A percentile compares a stretch with the other conserved stretches of the same genome.
These are phyloP conservation scores for Ulmus americana DNA, from an alignment of 331 rosid genomes.

Conservation along the genomic window DNA sequence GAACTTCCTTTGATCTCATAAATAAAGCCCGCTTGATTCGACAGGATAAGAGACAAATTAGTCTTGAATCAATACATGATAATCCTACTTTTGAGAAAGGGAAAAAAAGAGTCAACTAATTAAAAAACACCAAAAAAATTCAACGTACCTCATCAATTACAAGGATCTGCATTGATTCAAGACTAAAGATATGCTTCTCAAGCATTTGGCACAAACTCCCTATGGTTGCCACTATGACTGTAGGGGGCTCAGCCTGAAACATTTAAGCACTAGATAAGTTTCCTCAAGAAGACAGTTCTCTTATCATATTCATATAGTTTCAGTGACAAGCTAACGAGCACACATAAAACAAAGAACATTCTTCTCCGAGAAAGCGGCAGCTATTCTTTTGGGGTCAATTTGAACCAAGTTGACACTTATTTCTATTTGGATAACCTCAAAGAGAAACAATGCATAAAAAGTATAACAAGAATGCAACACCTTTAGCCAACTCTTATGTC, in stretches of 20 bases:
- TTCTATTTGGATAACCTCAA: background rate
- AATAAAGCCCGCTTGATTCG: background rate
- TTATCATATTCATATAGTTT: background rate
- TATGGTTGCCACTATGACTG: conserved; percentile 74
- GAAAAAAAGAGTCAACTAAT: background rate
- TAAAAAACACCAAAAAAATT: background rate
- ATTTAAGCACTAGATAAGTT: background rate
- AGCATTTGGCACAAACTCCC: conserved; percentile 82
- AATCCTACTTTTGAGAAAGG: background rate
- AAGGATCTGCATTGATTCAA: conserved; percentile 58
- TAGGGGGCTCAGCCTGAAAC: conserved; percentile 88
- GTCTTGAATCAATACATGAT: background rate
- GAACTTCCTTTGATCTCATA: background rate
- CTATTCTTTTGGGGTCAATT: background rate
- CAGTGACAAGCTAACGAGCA: conserved; percentile 13
- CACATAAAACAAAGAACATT: background rate
- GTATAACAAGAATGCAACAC: conserved; percentile 28
- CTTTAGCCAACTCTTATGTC: conserved; percentile 90
- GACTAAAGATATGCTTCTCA: conserved; percentile 50
- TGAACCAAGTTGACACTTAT: background rate
- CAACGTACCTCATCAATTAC: conserved; percentile 79
- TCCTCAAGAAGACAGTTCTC: background rate
- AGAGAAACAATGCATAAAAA: background rate
- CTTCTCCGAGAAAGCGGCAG: background rate
- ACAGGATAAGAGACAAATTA: background rate